Percentiles rank a stretch among this genome's conserved stretches.
These are phyloP conservation scores for Taphrina betulina DNA, from an alignment of 1,139 yeast genomes.

Conservation along the genomic window DNA sequence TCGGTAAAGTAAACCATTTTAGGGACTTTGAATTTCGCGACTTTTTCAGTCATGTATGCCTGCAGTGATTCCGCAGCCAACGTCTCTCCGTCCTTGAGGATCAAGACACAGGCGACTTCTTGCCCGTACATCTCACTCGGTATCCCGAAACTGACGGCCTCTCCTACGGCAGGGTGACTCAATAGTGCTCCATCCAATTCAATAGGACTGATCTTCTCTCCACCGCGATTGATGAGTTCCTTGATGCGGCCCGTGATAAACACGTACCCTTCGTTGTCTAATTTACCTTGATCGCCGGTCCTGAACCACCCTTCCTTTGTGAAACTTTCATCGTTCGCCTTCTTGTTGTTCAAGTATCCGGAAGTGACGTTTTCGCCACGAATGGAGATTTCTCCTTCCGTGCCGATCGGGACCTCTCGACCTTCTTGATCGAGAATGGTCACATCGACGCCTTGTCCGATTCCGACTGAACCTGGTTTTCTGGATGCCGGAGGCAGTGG, in stretches of 20 bases:
- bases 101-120: constrained; percentile 64
- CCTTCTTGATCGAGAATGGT: constrained; percentile 55
- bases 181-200: constrained; percentile 61
- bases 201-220: constrained; percentile 68
- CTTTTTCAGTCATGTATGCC: constrained; percentile 49
- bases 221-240: constrained; percentile 67
- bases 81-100: constrained; percentile 49
- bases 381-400: constrained; percentile 64
- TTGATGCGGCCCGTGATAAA: constrained; percentile 64
- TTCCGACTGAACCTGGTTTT: constrained; percentile 69
- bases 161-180: constrained; percentile 57
- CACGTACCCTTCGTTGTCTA: constrained; percentile 59
- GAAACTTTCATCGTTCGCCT: constrained; percentile 65
- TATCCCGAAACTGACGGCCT: constrained; percentile 68
- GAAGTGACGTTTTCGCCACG: constrained; percentile 64
- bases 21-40: constrained; percentile 61
- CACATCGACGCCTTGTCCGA: constrained; percentile 61
- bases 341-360: constrained; percentile 67
- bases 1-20: constrained; percentile 57
- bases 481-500: constrained; percentile 62
- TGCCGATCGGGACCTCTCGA: constrained; percentile 51
- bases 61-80: constrained; percentile 49
- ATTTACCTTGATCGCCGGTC: constrained; percentile 69
- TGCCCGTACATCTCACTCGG: constrained; percentile 66
- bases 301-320: constrained; percentile 60